These are phyloP conservation scores for Cutaneotrichosporon sp. DNA, from an alignment of 1,284 basidiomycete species.

Conservation along the genomic window DNA sequence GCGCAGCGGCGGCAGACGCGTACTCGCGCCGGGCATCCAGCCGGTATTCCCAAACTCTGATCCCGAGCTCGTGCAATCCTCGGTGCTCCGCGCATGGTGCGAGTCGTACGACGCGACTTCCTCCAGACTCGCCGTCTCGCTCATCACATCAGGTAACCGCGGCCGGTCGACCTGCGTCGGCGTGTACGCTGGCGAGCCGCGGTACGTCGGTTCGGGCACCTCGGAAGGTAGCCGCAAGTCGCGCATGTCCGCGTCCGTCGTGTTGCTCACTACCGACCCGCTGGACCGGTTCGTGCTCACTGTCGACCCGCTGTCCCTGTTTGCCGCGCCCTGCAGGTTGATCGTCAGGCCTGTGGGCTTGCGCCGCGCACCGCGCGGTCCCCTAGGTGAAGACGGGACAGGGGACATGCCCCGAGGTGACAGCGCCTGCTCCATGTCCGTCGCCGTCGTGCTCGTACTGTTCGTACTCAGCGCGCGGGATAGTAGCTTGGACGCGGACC, in stretches of 20 bases:
- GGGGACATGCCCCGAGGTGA: not conserved
- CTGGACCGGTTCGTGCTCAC: not conserved
- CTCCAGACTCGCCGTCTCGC: not conserved
- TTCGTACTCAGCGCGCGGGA: slow-evolving; percentile 8
- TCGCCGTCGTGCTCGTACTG: slow-evolving; percentile 24
- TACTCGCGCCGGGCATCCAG: slow-evolving; percentile 3
- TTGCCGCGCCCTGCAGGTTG: not conserved
- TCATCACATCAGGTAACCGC: not conserved
- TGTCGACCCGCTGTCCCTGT: not conserved
- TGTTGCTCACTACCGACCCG: not conserved
- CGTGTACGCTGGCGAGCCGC: not conserved
- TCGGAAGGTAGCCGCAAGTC: not conserved
- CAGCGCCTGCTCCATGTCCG: slow-evolving; percentile 27
- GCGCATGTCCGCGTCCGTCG: not conserved
- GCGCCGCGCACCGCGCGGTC: slow-evolving; percentile 3
- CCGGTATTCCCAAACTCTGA: slow-evolving; percentile 7
- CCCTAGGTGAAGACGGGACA: slow-evolving; percentile 1
- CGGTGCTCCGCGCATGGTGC: not conserved
- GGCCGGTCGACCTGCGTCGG: not conserved
- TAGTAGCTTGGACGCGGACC: slow-evolving; percentile 4
- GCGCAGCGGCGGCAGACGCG: slow-evolving; percentile 3
- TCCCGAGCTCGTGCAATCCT: not conserved
- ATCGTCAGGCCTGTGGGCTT: not conserved
- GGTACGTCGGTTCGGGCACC: not conserved
- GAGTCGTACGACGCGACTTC: not conserved